Percentiles rank a stretch among this genome's conserved stretches.
These are phyloP conservation scores for Tolypocladium sp. DNA, from an alignment of 2,329 filamentous ascomycete species.

Conservation along the genomic window DNA sequence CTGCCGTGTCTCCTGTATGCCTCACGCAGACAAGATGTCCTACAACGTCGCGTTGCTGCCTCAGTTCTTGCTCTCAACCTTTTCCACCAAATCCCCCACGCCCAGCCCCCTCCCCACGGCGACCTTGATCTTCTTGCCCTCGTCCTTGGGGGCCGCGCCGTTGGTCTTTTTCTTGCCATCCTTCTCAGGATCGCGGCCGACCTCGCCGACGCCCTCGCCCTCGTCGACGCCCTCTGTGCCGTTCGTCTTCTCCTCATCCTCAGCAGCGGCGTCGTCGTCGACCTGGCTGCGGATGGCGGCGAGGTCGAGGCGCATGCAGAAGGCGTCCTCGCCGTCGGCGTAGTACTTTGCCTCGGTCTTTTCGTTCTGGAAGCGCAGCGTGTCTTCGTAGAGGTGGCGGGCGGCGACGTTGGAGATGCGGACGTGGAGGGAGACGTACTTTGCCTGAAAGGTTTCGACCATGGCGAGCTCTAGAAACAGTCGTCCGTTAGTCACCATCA, in stretches of 20 bases:
- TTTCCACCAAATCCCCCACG: slow-evolving; percentile 69
- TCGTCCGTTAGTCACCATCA: background rate
- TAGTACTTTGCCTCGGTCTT: slow-evolving; percentile 89
- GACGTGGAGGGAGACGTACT: slow-evolving; percentile 93
- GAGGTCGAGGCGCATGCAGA: slow-evolving; percentile 85
- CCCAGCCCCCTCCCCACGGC: slow-evolving; percentile 75
- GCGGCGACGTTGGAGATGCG: slow-evolving; percentile 89
- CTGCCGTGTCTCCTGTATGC: background rate
- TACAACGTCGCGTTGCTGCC: background rate
- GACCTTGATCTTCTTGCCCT: slow-evolving; percentile 66
- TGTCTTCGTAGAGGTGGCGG: slow-evolving; percentile 85
- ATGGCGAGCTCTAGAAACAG: slow-evolving; percentile 74
- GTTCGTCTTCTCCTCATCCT: slow-evolving; percentile 27
- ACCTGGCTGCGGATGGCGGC: slow-evolving; percentile 44
- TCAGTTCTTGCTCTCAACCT: slow-evolving; percentile 43
- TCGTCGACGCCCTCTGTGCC: slow-evolving; percentile 41
- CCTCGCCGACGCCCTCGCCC: slow-evolving; percentile 60
- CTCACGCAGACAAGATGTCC: background rate
- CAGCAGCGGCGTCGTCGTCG: slow-evolving; percentile 14
- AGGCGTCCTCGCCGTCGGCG: slow-evolving; percentile 94
- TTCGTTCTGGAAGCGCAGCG: slow-evolving; percentile 79
- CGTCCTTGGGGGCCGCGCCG: slow-evolving; percentile 14
- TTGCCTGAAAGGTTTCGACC: slow-evolving; percentile 86
- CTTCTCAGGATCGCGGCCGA: slow-evolving; percentile 38
- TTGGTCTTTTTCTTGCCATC: background rate